Conservation (phyloP, 768 basidiomycete genomes). For the Phylloporus sp. region DNA sequence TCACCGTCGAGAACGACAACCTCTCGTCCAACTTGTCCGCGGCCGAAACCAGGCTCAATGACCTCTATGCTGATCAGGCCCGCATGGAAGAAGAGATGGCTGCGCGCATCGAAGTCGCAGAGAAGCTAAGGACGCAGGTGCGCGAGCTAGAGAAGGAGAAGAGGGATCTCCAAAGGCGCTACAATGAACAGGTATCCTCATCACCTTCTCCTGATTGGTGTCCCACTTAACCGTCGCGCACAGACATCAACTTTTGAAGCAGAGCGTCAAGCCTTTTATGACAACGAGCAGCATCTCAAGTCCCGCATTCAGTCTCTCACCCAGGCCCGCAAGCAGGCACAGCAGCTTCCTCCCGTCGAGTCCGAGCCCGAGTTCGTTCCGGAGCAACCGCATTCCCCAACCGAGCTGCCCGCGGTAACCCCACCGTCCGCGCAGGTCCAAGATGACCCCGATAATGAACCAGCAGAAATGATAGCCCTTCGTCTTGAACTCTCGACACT, state of each 20-base stretch:
- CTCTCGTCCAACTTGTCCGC: constrained; percentile 60
- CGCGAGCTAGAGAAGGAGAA: constrained; percentile 89
- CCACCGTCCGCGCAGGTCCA: constrained; percentile 37
- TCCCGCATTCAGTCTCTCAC: constrained; percentile 81
- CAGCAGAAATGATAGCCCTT: constrained; percentile 84
- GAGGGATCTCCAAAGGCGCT: constrained; percentile 73
- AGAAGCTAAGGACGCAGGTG: constrained; percentile 76
- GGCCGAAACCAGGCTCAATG: constrained; percentile 70
- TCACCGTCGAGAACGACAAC: constrained; percentile 62
- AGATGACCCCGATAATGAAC: constrained; percentile 66
- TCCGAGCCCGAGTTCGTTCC: constrained; percentile 41
- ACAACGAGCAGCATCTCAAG: constrained; percentile 91
- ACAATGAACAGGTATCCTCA: constrained; percentile 74
- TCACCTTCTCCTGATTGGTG: constrained; percentile 13
- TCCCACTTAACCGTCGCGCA: constrained; percentile 6
- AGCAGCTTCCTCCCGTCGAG: constrained; percentile 32
- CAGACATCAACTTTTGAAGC: constrained; percentile 88
- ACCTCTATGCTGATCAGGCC: constrained; percentile 77
- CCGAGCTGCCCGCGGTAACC: constrained; percentile 20
- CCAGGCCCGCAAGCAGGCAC: constrained; percentile 57
- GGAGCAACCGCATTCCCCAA: constrained; percentile 32
- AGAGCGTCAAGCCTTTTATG: constrained; percentile 88
- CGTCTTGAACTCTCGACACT: constrained; percentile 82
- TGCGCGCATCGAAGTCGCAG: constrained; percentile 75
- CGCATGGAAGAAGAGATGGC: constrained; percentile 80